These are phyloP conservation scores for Garcia nutans DNA, from an alignment of 345 rosid species.

Conservation along the genomic window DNA sequence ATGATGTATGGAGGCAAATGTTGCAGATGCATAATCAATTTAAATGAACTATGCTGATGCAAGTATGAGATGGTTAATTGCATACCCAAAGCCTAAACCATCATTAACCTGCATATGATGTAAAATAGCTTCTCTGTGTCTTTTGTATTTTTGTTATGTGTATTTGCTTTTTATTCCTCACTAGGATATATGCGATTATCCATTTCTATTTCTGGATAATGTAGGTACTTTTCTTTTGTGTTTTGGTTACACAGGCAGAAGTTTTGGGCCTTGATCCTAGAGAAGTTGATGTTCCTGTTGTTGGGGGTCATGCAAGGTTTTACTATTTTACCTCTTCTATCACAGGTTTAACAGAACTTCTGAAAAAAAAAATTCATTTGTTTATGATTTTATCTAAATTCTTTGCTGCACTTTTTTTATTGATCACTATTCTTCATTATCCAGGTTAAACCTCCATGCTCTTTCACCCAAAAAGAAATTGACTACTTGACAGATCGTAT, in stretches of 20 bases:
- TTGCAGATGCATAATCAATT: not conserved
- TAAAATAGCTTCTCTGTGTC: not conserved
- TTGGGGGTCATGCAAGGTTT: constrained; percentile 97
- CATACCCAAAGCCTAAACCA: not conserved
- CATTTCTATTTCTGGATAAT: not conserved
- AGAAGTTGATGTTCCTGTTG: constrained; percentile 93
- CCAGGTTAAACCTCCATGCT: constrained; percentile 82
- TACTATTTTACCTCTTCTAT: constrained; percentile 89
- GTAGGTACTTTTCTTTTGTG: not conserved
- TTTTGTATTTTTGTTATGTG: not conserved
- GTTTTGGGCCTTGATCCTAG: constrained; percentile 94
- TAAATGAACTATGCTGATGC: constrained; percentile 1
- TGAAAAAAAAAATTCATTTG: not conserved
- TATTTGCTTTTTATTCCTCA: not conserved
- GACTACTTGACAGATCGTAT: constrained; percentile 85
- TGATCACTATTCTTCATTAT: constrained; percentile 5
- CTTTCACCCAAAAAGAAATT: constrained; percentile 74
- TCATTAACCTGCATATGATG: not conserved
- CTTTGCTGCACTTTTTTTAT: not conserved
- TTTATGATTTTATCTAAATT: not conserved
- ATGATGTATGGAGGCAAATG: not conserved
- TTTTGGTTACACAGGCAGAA: constrained; percentile 68
- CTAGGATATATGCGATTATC: not conserved
- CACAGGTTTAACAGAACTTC: constrained; percentile 56
- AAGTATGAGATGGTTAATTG: not conserved